Conservation (phyloP, 108 stramenopile species). For the Nitzschia sp. region DNA sequence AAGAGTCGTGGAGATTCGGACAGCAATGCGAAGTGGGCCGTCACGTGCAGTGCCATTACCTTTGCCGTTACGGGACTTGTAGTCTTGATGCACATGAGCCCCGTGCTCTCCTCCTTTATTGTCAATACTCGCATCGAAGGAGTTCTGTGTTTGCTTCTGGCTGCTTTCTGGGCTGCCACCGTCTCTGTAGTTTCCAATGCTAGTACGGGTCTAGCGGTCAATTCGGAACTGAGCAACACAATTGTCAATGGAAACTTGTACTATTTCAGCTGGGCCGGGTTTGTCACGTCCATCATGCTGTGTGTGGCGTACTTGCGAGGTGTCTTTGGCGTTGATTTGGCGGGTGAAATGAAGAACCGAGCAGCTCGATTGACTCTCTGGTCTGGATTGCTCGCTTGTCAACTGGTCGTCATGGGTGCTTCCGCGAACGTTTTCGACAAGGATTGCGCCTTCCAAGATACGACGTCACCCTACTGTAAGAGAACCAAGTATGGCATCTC, state of each 20-base stretch:
- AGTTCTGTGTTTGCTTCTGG: slow-evolving; percentile 46
- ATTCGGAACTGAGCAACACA: slow-evolving; percentile 33
- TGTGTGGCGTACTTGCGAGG: slow-evolving; percentile 54
- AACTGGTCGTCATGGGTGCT: slow-evolving; percentile 79
- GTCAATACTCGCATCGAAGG: slow-evolving; percentile 78
- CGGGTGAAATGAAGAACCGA: slow-evolving; percentile 58
- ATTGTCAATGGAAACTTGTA: slow-evolving; percentile 83
- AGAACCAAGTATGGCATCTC: slow-evolving; percentile 73
- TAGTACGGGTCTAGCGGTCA: slow-evolving; percentile 62
- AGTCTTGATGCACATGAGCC: slow-evolving; percentile 55
- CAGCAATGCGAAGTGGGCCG: slow-evolving; percentile 60
- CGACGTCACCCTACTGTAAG: slow-evolving; percentile 46
- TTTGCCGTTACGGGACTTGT: slow-evolving; percentile 56
- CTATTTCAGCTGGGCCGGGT: slow-evolving; percentile 84
- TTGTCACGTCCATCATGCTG: slow-evolving; percentile 61
- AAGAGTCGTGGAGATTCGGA: slow-evolving; percentile 12
- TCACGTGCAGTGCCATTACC: slow-evolving; percentile 68
- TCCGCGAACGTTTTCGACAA: slow-evolving; percentile 70
- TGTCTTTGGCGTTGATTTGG: slow-evolving; percentile 71
- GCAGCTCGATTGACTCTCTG: slow-evolving; percentile 63
- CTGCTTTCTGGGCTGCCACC: slow-evolving; percentile 68
- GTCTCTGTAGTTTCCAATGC: slow-evolving; percentile 59
- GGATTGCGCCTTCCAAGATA: slow-evolving; percentile 42
- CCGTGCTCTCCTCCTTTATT: slow-evolving; percentile 51
- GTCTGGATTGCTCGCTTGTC: slow-evolving; percentile 61